A percentile compares a stretch with the other conserved stretches of the same genome.
These are phyloP conservation scores for Suillus occidentalis DNA, from an alignment of 768 basidiomycete species.

Conservation along the genomic window DNA sequence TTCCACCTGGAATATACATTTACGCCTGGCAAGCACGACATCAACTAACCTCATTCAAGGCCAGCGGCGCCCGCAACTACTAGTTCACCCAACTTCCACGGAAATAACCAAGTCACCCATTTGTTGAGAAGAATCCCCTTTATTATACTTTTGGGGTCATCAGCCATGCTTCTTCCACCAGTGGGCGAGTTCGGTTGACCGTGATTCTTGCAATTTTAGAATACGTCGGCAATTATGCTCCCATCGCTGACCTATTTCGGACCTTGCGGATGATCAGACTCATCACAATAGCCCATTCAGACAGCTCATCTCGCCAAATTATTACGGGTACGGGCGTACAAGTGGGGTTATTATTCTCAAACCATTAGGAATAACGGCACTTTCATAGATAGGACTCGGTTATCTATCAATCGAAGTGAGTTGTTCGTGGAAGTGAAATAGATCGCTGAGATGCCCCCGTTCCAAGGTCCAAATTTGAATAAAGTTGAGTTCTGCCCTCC, in stretches of 20 bases:
- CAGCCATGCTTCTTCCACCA: neutral
- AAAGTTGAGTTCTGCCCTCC: conserved; percentile 5
- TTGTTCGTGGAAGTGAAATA: neutral
- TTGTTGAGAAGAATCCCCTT: neutral
- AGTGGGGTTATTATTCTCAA: neutral
- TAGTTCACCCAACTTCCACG: neutral
- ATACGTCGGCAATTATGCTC: conserved; percentile 5
- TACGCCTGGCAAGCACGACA: neutral
- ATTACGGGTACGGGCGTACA: neutral
- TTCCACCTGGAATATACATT: neutral
- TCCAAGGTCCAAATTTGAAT: neutral
- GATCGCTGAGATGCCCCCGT: neutral
- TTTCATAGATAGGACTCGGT: neutral
- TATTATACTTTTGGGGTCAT: conserved; percentile 3
- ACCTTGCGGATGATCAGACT: neutral
- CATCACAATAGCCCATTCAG: neutral
- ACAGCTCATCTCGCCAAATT: neutral
- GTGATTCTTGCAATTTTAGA: neutral
- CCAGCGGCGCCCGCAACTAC: neutral
- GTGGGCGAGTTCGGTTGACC: neutral
- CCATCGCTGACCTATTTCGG: conserved; percentile 8
- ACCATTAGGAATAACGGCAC: neutral
- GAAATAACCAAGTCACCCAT: neutral
- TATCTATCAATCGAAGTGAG: conserved; percentile 1
- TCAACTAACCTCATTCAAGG: neutral